phyloP scores from a whole-genome alignment of 805 yeast species.

The Saccharomycopsis guyanensis region DNA sequence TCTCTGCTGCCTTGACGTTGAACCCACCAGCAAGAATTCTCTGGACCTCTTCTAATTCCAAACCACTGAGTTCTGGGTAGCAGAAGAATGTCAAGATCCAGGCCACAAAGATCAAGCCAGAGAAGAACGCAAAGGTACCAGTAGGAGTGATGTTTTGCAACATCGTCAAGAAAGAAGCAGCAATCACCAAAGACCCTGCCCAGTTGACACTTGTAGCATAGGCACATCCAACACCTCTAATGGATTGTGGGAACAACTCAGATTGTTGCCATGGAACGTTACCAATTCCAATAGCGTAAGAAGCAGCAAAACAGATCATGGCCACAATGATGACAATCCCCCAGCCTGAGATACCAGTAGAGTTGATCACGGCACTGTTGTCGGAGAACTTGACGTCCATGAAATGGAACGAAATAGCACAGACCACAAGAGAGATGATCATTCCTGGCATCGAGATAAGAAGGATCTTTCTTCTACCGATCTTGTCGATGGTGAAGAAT shows the following conservation, averaged over 20 bases:
- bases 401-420: conserved; percentile 89
- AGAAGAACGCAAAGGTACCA: conserved; percentile 89
- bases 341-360: conserved; percentile 63
- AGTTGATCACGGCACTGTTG: conserved; percentile 35
- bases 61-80: conserved; percentile 87
- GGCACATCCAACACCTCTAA: conserved; percentile 87
- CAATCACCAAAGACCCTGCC: conserved; percentile 88
- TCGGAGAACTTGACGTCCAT: conserved; percentile 54
- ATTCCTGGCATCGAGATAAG: conserved; percentile 79
- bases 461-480: conserved; percentile 82
- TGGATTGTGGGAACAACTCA: conserved; percentile 88
- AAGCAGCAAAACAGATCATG: conserved; percentile 82
- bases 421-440: conserved; percentile 65
- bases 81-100: conserved; percentile 71
- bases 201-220: conserved; percentile 90
- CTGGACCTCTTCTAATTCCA: conserved; percentile 89
- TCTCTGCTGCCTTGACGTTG: conserved; percentile 61
- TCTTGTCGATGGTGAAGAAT: conserved; percentile 73
- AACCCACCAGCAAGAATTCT: conserved; percentile 76
- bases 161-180: conserved; percentile 92
- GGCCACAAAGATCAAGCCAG: conserved; percentile 68
- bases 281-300: conserved; percentile 92
- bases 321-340: conserved; percentile 79
- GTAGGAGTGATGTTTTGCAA: conserved; percentile 87
- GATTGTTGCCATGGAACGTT: conserved; percentile 98